Evolutionary conservation across 352 stramenopile species (phyloP).

Genomic region (Phytophthora agathidicida): DNA sequence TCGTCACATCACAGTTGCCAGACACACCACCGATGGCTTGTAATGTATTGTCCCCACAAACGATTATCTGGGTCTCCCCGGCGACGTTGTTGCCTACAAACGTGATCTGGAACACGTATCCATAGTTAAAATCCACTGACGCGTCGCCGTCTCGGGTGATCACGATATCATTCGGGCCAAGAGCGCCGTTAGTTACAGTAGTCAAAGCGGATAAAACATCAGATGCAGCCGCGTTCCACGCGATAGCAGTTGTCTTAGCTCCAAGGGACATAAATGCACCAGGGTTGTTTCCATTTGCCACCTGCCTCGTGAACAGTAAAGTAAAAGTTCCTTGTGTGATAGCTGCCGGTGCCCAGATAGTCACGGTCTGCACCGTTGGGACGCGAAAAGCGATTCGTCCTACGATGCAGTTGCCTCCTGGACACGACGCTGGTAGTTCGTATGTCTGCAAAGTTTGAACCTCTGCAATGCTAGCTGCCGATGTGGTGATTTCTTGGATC

Average conservation of each 20-base stretch:
- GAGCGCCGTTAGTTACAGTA: constrained; percentile 25
- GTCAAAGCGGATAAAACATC: constrained; percentile 40
- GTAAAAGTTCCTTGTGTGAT: constrained; percentile 62
- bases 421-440: constrained; percentile 48
- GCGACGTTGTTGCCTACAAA: constrained; percentile 76
- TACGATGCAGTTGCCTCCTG: constrained; percentile 49
- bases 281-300: constrained; percentile 8
- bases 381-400: constrained; percentile 72
- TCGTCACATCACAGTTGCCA: constrained; percentile 43
- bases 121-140: constrained; percentile 59
- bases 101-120: constrained; percentile 76
- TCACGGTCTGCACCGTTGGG: constrained; percentile 78
- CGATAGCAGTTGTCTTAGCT: constrained; percentile 29
- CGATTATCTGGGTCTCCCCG: constrained; percentile 48
- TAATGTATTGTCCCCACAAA: constrained; percentile 10
- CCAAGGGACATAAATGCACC: constrained; percentile 41
- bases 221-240: constrained; percentile 52
- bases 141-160: constrained; percentile 79
- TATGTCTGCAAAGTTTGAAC: constrained; percentile 75
- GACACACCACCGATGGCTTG: constrained; percentile 38
- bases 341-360: constrained; percentile 44
- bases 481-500: constrained; percentile 74
- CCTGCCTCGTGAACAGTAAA: constrained; percentile 48
- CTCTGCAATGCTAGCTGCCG: constrained; percentile 61
- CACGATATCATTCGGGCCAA: constrained; percentile 59